phyloP scores from a whole-genome alignment of 177 flowering plant species.

The Vitis hybrid region DNA sequence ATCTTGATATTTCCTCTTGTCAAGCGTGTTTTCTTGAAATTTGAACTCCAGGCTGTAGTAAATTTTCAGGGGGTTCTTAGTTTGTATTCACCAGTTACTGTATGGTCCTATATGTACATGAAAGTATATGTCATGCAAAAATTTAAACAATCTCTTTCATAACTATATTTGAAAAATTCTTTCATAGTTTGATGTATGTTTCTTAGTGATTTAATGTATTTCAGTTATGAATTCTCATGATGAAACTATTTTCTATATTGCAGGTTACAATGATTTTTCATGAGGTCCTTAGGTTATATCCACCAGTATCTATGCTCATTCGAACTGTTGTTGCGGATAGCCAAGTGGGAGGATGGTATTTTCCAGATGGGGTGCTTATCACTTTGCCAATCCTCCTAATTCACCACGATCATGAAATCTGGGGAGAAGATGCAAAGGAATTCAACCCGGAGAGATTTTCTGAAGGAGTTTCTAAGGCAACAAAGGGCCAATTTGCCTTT shows the following conservation, averaged over 20 bases:
- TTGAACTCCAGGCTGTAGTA: too few species aligned
- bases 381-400: slow-evolving; percentile 12
- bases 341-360: slow-evolving; percentile 20
- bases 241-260: not conserved
- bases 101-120: too few species aligned
- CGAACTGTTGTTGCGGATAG: slow-evolving; percentile 17
- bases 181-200: too few species aligned
- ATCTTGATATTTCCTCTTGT: too few species aligned
- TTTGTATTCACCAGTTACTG: too few species aligned
- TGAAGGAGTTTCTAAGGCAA: slow-evolving; percentile 33
- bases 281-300: slow-evolving; percentile 40
- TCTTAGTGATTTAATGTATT: too few species aligned
- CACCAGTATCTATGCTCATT: slow-evolving; percentile 8
- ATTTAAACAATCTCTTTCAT: too few species aligned
- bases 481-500: slow-evolving; percentile 22
- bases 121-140: too few species aligned
- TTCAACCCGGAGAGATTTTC: slow-evolving; percentile 46
- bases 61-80: too few species aligned
- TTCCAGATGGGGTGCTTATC: slow-evolving; percentile 27
- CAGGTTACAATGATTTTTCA: slow-evolving; percentile 35
- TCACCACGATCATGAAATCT: slow-evolving; percentile 26
- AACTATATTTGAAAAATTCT: too few species aligned
- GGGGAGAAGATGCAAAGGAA: slow-evolving; percentile 41
- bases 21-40: too few species aligned
- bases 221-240: too few species aligned